Conservation (phyloP, 2,329 filamentous ascomycete species). For the Talaromyces piceae region DNA sequence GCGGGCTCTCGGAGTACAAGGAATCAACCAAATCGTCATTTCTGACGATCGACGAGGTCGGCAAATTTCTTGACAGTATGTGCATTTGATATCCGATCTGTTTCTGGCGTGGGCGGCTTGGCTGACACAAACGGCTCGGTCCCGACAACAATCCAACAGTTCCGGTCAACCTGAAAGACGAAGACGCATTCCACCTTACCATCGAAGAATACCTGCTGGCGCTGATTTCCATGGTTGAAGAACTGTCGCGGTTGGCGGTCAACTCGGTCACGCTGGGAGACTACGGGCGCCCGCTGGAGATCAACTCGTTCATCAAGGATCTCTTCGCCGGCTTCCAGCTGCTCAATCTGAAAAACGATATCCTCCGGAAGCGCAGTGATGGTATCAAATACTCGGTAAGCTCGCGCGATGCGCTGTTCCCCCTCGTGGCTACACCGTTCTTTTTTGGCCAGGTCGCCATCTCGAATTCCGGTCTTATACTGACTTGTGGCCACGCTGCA, state of each 20-base stretch:
- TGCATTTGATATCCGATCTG: constrained; percentile 8
- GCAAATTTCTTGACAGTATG: constrained; percentile 65
- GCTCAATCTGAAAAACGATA: constrained; percentile 95
- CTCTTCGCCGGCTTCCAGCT: constrained; percentile 94
- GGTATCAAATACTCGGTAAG: constrained; percentile 80
- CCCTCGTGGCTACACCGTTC: no score
- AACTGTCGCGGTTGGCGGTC: constrained; percentile 82
- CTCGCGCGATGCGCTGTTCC: no score
- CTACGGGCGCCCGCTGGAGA: constrained; percentile 74
- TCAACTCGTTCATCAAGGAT: constrained; percentile 90
- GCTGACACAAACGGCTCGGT: background rate
- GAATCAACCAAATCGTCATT: constrained; percentile 53
- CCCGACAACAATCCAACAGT: constrained; percentile 52
- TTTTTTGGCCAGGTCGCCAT: no score
- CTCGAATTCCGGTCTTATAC: no score
- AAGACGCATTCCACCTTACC: constrained; percentile 86
- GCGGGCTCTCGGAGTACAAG: constrained; percentile 57
- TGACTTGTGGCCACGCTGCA: constrained; percentile 15
- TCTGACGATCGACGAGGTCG: constrained; percentile 81
- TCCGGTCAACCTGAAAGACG: constrained; percentile 82
- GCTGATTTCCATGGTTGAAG: constrained; percentile 79
- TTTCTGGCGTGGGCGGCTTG: background rate
- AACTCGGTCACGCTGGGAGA: constrained; percentile 92
- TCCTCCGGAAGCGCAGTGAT: constrained; percentile 77
- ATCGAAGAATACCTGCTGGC: constrained; percentile 95